Evolutionary conservation across 2,329 filamentous ascomycete species (phyloP), one percentile per base, ranked within the genome.

Genomic region (Stachybotrys echinatus): DNA sequence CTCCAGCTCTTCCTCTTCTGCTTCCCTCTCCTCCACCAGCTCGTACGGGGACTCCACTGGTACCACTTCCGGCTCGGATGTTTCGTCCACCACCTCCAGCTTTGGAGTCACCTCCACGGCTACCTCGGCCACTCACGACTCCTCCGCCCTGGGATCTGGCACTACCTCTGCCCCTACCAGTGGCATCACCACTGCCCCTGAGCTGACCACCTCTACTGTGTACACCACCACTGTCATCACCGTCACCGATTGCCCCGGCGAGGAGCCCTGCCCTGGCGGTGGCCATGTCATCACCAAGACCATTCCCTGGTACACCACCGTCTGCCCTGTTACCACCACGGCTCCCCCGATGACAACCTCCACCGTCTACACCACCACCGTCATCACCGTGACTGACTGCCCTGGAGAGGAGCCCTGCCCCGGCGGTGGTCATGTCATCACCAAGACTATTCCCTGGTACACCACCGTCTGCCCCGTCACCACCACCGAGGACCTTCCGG

Each of bases 361-460:
- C 45, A 49, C 47, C 31, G 27, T 12, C 42, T 14, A 42, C 48
- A n/a, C 21, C 31, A 58, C 73, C 52, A 66, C 65, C 47, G 71
- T 76, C 60, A 68, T 76, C 60, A 83, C 79, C 66, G 70, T 82
- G 72, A 81, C 77, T 65, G 75, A 73, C 51, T 83, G 79, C 72
- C 74, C 70, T 50, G 72, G 78, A 48, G 74, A 73, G 52, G 77
- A 82, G 61, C 77, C 79, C 65, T 62, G 83, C 79, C 85, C 81
- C 74, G 74, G 74, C 44, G 56, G 54, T 12, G 52, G 54, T 23
- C 51, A 52, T 34, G 37, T 54, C 23, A 52, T 48, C 42, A 57
- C 53, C 22, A n/a, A n/a, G n/a, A n/a, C n/a, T n/a, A n/a, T n/a
- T n/a, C 50, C 55, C 40, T 42, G 58, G 42, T 21, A 53, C 45